Base-by-base conservation (phyloP, 2,329 filamentous ascomycete species). In the Coniosporium tulheliwenetii region DNA sequence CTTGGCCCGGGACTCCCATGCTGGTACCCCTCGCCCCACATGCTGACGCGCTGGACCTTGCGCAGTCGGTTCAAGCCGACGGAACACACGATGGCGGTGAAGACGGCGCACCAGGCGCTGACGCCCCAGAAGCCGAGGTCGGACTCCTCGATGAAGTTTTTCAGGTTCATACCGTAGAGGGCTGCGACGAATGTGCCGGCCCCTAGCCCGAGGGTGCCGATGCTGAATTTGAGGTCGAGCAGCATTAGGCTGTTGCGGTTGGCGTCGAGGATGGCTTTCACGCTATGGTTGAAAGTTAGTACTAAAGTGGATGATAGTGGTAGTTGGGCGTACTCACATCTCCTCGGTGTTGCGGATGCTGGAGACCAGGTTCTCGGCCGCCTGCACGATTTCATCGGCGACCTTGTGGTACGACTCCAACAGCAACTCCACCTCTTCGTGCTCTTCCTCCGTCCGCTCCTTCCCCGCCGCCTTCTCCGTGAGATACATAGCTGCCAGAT, bases 151-250 rank as follows among this genome's bases (percentile, higher is more conserved):
- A 96, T 85, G 61, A 95, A 96, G 63, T 96, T 96, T 58, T 95
- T 93, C 48, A 98, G 68, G 65, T 98, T 98, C 87, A 96, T 96
- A 51, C 91, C 91, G 70, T 96, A 98, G n/a, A 98, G 77, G n/a
- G 87, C 87, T 8, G 91, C 93, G 52, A 95, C 73, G 56, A 96
- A 93, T 39, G 91, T 95, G 41, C 91, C 91, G 56, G 87, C 85
- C 41, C 85, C 89, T 38, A 96, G 77, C n/a, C 87, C 86, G 4
- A 98, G 75, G 1, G 91, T 96, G 43, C 86, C 85, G 44, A 98
- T 87, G 56, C 83, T 91, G 65, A 96, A 94, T 57, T 93, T 94
- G 51, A 98, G 78, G 48, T 96, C 91, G 30, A 96, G 74, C 13
- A 98, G 71, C 91, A 98, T 98, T 48, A 98, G 82, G 8, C 86